A percentile compares a stretch with the other conserved stretches of the same genome.
Evolutionary conservation across 129 eudicot species (phyloP).

Genomic region (Helichrysum umbraculigerum): DNA sequence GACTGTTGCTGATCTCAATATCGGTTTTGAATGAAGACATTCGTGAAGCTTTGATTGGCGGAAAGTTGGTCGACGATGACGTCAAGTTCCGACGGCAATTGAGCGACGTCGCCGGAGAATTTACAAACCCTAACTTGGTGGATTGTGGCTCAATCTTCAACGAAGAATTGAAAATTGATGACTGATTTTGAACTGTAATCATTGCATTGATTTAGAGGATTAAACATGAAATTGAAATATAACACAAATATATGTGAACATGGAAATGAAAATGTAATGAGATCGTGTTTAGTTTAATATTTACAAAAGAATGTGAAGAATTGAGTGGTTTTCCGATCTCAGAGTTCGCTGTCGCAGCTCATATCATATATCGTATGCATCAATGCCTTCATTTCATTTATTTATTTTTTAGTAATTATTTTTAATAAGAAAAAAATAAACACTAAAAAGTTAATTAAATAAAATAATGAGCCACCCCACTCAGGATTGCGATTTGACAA

Average conservation of each 20-base stretch:
- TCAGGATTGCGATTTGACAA: neutral
- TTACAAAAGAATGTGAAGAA: neutral
- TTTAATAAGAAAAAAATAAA: too few species aligned
- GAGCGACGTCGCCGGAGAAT: slow-evolving; percentile 18
- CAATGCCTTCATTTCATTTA: too few species aligned
- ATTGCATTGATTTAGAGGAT: slow-evolving; percentile 14
- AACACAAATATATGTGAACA: neutral
- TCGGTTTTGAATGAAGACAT: slow-evolving; percentile 33
- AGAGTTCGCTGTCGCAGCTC: slow-evolving; percentile 34
- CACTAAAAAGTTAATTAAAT: too few species aligned
- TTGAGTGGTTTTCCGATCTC: slow-evolving; percentile 29
- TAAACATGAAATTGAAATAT: slow-evolving; percentile 19
- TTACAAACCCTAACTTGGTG: slow-evolving; percentile 30
- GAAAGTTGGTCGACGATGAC: neutral
- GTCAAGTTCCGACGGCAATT: slow-evolving; percentile 22
- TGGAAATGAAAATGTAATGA: neutral
- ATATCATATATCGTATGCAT: neutral
- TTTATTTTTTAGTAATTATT: too few species aligned
- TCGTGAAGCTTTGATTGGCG: slow-evolving; percentile 42
- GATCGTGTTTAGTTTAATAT: neutral
- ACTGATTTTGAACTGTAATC: slow-evolving; percentile 16
- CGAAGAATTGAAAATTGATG: neutral
- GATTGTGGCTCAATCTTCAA: slow-evolving; percentile 17
- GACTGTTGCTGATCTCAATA: slow-evolving; percentile 20
- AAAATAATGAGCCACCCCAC: neutral